These are phyloP conservation scores for Coix lacrymajobi DNA, from an alignment of 176 grass and related monocot species.

Conservation along the genomic window DNA sequence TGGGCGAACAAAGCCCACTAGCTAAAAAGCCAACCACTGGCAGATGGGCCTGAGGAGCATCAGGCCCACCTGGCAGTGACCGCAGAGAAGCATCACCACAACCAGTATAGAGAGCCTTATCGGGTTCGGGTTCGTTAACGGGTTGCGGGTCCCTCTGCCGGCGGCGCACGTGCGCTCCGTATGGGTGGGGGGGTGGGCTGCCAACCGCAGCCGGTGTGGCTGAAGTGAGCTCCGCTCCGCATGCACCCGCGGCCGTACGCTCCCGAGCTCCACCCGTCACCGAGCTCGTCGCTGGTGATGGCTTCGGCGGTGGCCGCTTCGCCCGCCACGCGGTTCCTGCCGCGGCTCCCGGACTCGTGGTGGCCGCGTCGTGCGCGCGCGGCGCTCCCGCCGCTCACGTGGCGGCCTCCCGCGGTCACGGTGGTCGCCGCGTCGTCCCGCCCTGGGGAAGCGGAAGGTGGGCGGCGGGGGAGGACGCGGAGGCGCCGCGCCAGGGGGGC, in stretches of 20 bases:
- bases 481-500: conserved; percentile 22
- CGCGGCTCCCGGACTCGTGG: neutral
- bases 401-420: conserved; percentile 27
- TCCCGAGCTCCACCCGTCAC: neutral
- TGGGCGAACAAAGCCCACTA: neutral
- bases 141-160: neutral
- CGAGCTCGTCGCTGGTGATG: conserved; percentile 38
- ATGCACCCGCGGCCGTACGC: neutral
- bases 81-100: neutral
- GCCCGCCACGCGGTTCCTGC: conserved; percentile 12
- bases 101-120: neutral
- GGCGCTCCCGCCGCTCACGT: neutral
- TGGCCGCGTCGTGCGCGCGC: neutral
- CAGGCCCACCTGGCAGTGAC: neutral
- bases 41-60: neutral
- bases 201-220: conserved; percentile 21
- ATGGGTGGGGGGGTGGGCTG: neutral
- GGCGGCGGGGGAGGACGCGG: neutral
- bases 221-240: conserved; percentile 4
- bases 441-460: neutral
- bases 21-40: neutral
- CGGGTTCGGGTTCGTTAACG: neutral
- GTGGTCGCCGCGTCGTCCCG: conserved; percentile 43
- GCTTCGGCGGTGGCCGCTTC: conserved; percentile 18
- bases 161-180: neutral